These are phyloP conservation scores for Herpomyces periplanetae DNA, from an alignment of 2,329 filamentous ascomycete species.

Conservation along the genomic window DNA sequence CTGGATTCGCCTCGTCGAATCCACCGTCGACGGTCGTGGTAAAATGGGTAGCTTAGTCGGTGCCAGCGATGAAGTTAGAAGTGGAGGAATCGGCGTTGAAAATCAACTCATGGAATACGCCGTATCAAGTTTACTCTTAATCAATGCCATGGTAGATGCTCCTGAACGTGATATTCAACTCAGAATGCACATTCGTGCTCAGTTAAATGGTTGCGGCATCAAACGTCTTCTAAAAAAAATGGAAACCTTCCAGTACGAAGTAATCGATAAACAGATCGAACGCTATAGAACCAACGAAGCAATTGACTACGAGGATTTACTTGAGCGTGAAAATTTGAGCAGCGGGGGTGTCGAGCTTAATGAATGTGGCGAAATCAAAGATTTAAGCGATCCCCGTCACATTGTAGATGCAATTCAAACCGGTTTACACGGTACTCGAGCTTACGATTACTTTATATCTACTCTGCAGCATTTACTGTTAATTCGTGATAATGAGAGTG, in stretches of 20 bases:
- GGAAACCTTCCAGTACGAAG: slow-evolving; percentile 90
- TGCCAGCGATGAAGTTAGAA: slow-evolving; percentile 76
- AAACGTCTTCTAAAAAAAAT: slow-evolving; percentile 80
- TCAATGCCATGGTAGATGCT: slow-evolving; percentile 87
- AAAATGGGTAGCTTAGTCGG: slow-evolving; percentile 97
- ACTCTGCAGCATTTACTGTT: slow-evolving; percentile 77
- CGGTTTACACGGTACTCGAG: slow-evolving; percentile 40
- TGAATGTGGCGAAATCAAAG: slow-evolving; percentile 37
- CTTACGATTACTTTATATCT: slow-evolving; percentile 81
- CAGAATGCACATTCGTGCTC: slow-evolving; percentile 66
- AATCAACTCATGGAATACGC: slow-evolving; percentile 97
- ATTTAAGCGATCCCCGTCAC: slow-evolving; percentile 63
- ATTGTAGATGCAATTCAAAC: slow-evolving; percentile 75
- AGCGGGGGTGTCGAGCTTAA: slow-evolving; percentile 60
- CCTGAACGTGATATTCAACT: slow-evolving; percentile 59
- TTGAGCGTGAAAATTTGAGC: slow-evolving; percentile 61
- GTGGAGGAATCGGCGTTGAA: slow-evolving; percentile 89
- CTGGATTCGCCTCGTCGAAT: slow-evolving; percentile 94
- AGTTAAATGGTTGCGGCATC: slow-evolving; percentile 82
- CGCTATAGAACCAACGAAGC: slow-evolving; percentile 70
- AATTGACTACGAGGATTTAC: slow-evolving; percentile 88
- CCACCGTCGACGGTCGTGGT: slow-evolving; percentile 75
- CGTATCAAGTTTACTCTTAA: slow-evolving; percentile 60
- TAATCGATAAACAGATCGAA: slow-evolving; percentile 92
- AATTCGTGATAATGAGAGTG: slow-evolving; percentile 58